A percentile compares a stretch with the other conserved stretches of the same genome.
These are phyloP conservation scores for Rhizodiscina lignyota DNA, from an alignment of 495 filamentous ascomycete genomes.

Conservation along the genomic window DNA sequence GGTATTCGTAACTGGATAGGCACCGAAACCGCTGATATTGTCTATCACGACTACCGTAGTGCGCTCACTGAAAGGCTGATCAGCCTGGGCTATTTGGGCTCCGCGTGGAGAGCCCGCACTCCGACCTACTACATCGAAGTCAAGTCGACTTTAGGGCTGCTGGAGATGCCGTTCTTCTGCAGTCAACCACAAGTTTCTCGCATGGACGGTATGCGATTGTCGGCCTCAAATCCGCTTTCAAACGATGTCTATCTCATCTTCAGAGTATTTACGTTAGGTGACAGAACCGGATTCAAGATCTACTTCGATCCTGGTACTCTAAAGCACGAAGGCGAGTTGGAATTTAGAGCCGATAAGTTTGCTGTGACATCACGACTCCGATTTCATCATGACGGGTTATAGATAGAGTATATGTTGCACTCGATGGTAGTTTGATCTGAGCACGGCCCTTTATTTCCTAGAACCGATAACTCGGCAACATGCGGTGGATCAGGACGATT, in stretches of 20 bases:
- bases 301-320: slow-evolving; percentile 3
- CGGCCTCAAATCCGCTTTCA: background rate
- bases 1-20: background rate
- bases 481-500: no score
- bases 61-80: slow-evolving; percentile 2
- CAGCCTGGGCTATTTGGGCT: slow-evolving; percentile 2
- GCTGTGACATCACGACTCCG: slow-evolving; percentile 2
- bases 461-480: no score
- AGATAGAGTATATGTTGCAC: no score
- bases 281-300: slow-evolving; percentile 2
- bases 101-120: background rate
- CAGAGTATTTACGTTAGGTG: slow-evolving; percentile 1
- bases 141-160: slow-evolving; percentile 1
- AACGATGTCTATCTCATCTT: slow-evolving; percentile 1
- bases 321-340: background rate
- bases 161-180: slow-evolving; percentile 1
- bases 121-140: slow-evolving; percentile 6
- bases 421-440: no score
- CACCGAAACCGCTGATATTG: slow-evolving; percentile 4
- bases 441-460: no score
- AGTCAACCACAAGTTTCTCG: background rate
- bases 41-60: slow-evolving; percentile 1
- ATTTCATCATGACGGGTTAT: no score
- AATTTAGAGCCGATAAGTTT: slow-evolving; percentile 2
- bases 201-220: slow-evolving; percentile 3